These are phyloP conservation scores for Amborella trichopoda DNA, from an alignment of 164 flowering plant species.

Conservation along the genomic window DNA sequence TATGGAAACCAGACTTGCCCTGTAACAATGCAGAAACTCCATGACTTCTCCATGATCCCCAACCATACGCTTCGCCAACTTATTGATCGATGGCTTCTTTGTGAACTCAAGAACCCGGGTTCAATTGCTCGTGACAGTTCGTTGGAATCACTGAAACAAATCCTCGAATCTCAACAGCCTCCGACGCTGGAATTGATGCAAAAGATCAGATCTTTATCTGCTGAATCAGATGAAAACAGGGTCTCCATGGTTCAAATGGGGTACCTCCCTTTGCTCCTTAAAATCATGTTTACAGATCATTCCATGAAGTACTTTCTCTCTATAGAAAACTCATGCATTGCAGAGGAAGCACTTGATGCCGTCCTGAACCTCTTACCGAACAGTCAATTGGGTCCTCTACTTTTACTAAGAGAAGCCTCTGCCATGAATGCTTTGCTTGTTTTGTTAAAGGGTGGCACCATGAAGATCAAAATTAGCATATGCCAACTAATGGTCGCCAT, in stretches of 20 bases:
- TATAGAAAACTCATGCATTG: constrained; percentile 13
- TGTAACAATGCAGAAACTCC: constrained; percentile 79
- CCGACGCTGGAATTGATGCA: constrained; percentile 23
- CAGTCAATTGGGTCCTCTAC: constrained; percentile 15
- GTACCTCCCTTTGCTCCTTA: constrained; percentile 28
- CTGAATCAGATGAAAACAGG: constrained; percentile 17
- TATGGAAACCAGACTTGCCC: constrained; percentile 71
- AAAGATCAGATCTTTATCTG: constrained; percentile 15
- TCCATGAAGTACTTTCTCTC: constrained; percentile 1
- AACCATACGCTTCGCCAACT: constrained; percentile 65
- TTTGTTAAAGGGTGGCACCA: constrained; percentile 27
- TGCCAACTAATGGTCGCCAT: constrained; percentile 36
- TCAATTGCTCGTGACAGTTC: constrained; percentile 16
- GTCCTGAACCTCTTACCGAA: constrained; percentile 21
- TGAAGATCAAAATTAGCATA: constrained; percentile 21
- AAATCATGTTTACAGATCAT: constrained; percentile 15
- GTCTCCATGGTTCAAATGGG: constrained; percentile 30
- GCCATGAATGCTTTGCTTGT: constrained; percentile 16
- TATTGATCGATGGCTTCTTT: constrained; percentile 43
- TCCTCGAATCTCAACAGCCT: constrained; percentile 13
- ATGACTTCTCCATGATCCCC: constrained; percentile 51
- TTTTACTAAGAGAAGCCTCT: constrained; percentile 24
- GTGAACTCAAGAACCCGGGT: constrained; percentile 7
- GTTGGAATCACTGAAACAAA: constrained; percentile 26
- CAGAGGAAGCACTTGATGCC: constrained; percentile 35